Evolutionary conservation across 2,329 filamentous ascomycete genomes (phyloP), one percentile per base, ranked within the genome.

Genomic region (Chalara sp.): DNA sequence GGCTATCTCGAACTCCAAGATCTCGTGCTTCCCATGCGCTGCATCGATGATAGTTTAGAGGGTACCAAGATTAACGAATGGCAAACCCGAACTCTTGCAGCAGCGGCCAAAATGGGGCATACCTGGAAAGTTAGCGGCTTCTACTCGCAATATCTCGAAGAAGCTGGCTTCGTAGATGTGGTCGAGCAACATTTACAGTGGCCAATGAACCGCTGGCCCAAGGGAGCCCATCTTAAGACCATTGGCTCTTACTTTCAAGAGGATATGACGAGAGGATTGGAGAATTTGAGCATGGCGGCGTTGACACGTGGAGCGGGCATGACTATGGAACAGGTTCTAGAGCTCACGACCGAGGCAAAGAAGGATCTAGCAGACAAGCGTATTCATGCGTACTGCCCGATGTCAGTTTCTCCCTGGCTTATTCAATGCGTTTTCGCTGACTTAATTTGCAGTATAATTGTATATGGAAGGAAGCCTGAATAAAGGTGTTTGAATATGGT

Each of bases 121-220:
- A 42, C 48, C 8, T 58, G 54, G 53, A 51, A 47, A 29, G 51
- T 53, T 43, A 33, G 45, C 5, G 32, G 42, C 6, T 51, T 59
- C 6, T 59, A 61, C n/a, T 35, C n/a, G 30, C 43, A 35, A 28
- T 54, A 48, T 40, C 41, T 61, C 31, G 54, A 55, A 29, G 70
- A 74, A 8, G 74, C 71, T 2, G 79, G 78, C 0, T 81, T 81
- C 55, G 71, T 75, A 6, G 74, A 81, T 47, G 70, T 81, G 11
- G 68, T 72, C 12, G 70, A 81, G 59, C 66, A 65, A 12, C 58
- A 75, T 3, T 79, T 75, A 61, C 78, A 76, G 59, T 68, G 79
- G 46, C 79, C 79, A 0, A 69, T 74, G 47, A 78, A 76, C 35
- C 68, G 67, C 6, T 81, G 79, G 79, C 67, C 78, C 1, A 74